Base-by-base conservation (phyloP, 352 stramenopile genomes). In the Phytophthora sp. region DNA sequence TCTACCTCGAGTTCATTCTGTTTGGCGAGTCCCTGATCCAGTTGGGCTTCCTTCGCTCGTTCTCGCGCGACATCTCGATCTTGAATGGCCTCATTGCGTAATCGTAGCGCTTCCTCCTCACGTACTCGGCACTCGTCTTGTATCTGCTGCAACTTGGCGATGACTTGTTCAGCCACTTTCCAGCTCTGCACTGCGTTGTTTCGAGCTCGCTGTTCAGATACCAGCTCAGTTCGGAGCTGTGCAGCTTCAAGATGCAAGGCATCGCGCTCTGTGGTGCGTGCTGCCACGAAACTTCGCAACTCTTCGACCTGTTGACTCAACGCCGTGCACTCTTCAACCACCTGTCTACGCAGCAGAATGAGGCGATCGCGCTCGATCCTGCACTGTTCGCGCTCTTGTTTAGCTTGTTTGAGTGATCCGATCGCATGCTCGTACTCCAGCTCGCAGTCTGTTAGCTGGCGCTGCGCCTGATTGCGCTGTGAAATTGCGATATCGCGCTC, bases 401-500 rank as follows among this genome's bases (percentile, higher is more conserved):
- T 82, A 12, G 75, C 61, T 13, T 54, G 44, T 33, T 76, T 77
- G 39, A 81, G 69, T 1, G 74, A 68, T 31, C 15, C 24, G 1
- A 84, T 30, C 0, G 73, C 63, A 38, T 84, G 66, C 16, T 74
- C 49, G 33, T 81, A 60, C 54, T 88, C 77, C 3, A 60, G 38
- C 21, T 77, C 66, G 27, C 56, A 71, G n/a, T 74, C 74, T 8
- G 66, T 60, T 15, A 79, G 44, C 23, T 84, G 73, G 24, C 74
- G 64, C 31, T 77, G 68, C 0, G 72, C 70, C 11, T 86, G 33
- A 57, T 88, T 77, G 2, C 79, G 72, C 62, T 88, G 79, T 0
- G 76, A 73, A 46, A 88, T 81, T 0, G 79, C 79, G 24, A 86
- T 55, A 52, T 88, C 79, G 7, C 79, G 74, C 51, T 88, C 79